Evolutionary conservation across 2,329 filamentous ascomycete species (phyloP), one percentile per base, ranked within the genome.

Genomic region (Cytospora piceicola): DNA sequence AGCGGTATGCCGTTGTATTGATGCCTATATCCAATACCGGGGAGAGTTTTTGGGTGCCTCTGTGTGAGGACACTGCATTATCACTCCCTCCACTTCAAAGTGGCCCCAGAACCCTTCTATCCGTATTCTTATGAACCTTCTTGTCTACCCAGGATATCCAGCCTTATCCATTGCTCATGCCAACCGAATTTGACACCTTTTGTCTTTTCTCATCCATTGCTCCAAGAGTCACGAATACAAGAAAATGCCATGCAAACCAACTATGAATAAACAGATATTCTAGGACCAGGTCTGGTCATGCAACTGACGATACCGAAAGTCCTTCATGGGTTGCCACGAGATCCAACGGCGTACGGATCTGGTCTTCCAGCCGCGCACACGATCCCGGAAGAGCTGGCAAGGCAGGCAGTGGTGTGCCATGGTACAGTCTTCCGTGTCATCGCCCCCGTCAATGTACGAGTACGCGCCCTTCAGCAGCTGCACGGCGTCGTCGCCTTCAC

Each of bases 291-390:
- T 53, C 11, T 39, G 39, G 22, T 63, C 61, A 24, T 63, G 53
- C 30, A 63, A 24, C 30, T 63, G 61, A 27, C 61, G 61, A 15
- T 57, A 57, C 32, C 42, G 42, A 32, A 57, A 55, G 22, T 63
- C 61, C 53, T 32, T 39, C 17, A 55, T 55, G 7, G 61, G 57
- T 7, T 54, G 51, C 61, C 61, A 57, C 20, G 61, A 63, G 30
- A 57, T 57, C 15, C 61, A 53, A 20, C 54, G 54, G 30, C 53
- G 53, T n/a, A 57, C 39, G 29, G 57, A 24, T 24, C 29, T 42
- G 5, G 22, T 22, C 9, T 29, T 55, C 6, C 30, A 55, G 17
- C 39, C 53, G 22, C 29, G 53, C 2, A 52, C 5, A n/a, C 61
- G 39, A 30, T 52, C 29, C 34, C 22, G 27, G 7, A 32, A 8